These are phyloP conservation scores for Litsea cubeba DNA, from an alignment of 164 flowering plant genomes.

Conservation along the genomic window DNA sequence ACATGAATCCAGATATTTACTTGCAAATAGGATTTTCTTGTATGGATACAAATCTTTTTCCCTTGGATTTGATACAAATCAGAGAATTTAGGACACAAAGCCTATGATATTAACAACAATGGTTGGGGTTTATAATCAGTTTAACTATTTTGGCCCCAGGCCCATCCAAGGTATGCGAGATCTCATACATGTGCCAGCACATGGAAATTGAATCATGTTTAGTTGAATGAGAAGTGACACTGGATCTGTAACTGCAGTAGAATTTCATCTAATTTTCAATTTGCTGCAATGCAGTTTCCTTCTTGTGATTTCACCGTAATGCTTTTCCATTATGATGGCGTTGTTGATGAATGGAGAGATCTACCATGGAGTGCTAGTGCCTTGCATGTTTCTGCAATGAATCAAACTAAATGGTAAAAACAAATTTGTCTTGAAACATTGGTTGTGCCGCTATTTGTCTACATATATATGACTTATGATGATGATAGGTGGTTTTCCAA, in stretches of 20 bases:
- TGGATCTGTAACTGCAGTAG: not conserved
- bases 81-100: no score
- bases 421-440: not conserved
- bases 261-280: not conserved
- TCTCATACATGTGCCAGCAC: not conserved
- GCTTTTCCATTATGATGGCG: conserved; percentile 90
- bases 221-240: no score
- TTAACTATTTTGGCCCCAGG: not conserved
- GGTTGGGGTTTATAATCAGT: no score
- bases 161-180: not conserved
- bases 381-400: conserved; percentile 65
- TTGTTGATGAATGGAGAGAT: conserved; percentile 68
- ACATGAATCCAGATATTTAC: no score
- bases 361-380: conserved; percentile 57
- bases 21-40: no score
- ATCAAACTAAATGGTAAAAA: conserved; percentile 86
- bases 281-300: conserved; percentile 51
- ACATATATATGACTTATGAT: not conserved
- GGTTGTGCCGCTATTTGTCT: not conserved
- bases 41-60: no score
- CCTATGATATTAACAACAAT: no score
- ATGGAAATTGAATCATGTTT: not conserved
- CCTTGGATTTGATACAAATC: no score
- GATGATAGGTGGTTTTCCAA: conserved; percentile 89
- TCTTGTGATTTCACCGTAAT: conserved; percentile 53